Percentiles rank a stretch among this genome's conserved stretches.
Evolutionary conservation across 352 stramenopile genomes (phyloP).

Genomic region (Phytophthora hibernalis): DNA sequence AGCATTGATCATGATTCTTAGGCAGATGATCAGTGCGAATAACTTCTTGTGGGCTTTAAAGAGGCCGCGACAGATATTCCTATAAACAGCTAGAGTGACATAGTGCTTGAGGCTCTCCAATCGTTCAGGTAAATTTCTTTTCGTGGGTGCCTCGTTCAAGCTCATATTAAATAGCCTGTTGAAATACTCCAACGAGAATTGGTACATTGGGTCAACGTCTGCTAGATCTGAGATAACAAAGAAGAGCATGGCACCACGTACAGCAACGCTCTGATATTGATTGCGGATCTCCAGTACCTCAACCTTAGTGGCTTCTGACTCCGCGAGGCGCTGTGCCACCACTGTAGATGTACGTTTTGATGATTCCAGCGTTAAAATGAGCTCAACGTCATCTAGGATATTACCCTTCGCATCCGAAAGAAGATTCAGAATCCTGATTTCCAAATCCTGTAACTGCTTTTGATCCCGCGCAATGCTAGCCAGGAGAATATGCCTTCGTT

Average conservation of each 20-base stretch:
- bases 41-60: constrained; percentile 74
- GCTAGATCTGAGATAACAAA: constrained; percentile 72
- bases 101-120: constrained; percentile 52
- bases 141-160: constrained; percentile 46
- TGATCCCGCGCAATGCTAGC: constrained; percentile 91
- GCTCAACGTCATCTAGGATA: constrained; percentile 92
- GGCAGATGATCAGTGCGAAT: constrained; percentile 65
- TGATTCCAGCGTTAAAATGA: constrained; percentile 67
- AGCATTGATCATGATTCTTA: constrained; percentile 61
- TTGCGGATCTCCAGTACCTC: constrained; percentile 72
- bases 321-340: constrained; percentile 57
- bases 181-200: constrained; percentile 85
- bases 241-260: constrained; percentile 72
- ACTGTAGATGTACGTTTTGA: constrained; percentile 75
- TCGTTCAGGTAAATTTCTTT: constrained; percentile 36
- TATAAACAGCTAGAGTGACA: constrained; percentile 64
- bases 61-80: constrained; percentile 75
- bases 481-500: constrained; percentile 85
- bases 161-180: constrained; percentile 68
- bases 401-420: constrained; percentile 88
- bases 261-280: constrained; percentile 62
- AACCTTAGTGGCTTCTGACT: constrained; percentile 67
- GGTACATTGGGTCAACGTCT: constrained; percentile 78
- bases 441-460: constrained; percentile 90
- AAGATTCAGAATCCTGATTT: constrained; percentile 91